Percentiles rank a stretch among this genome's conserved stretches.
Conservation (phyloP, 305 asterid species). For the Fraxinus platypoda region DNA sequence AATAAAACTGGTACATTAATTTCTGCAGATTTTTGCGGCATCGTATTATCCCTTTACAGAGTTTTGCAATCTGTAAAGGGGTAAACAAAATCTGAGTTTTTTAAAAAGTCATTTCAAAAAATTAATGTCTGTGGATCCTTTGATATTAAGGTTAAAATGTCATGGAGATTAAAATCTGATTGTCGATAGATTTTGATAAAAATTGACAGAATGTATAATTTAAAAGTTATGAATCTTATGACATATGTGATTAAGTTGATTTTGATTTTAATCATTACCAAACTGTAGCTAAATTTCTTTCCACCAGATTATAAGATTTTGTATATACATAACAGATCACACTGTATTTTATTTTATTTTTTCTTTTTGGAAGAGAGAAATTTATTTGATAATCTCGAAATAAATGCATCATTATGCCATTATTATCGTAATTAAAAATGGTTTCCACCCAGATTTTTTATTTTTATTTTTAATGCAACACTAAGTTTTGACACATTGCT, state of each 20-base stretch:
- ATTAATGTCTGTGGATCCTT: neutral
- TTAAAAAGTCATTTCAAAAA: neutral
- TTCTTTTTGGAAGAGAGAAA: neutral
- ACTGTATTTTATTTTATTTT: neutral
- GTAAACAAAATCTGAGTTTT: neutral
- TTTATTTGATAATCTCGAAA: neutral
- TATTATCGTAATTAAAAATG: neutral
- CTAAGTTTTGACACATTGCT: neutral
- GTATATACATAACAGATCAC: no score
- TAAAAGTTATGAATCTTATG: no score
- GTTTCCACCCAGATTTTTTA: neutral
- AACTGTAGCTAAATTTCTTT: neutral
- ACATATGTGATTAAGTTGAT: no score
- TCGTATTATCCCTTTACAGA: neutral
- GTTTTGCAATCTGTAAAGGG: neutral
- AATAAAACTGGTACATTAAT: constrained; percentile 26
- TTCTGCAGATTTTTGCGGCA: constrained; percentile 21
- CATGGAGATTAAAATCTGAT: no score
- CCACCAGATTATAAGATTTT: neutral
- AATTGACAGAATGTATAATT: no score
- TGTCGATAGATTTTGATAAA: no score
- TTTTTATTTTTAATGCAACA: neutral
- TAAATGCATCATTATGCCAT: neutral
- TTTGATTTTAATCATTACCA: no score
- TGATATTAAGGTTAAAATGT: neutral